Percentiles rank a stretch among this genome's conserved stretches.
phyloP scores from a whole-genome alignment of 345 rosid species.

The Eucalyptus marginata region DNA sequence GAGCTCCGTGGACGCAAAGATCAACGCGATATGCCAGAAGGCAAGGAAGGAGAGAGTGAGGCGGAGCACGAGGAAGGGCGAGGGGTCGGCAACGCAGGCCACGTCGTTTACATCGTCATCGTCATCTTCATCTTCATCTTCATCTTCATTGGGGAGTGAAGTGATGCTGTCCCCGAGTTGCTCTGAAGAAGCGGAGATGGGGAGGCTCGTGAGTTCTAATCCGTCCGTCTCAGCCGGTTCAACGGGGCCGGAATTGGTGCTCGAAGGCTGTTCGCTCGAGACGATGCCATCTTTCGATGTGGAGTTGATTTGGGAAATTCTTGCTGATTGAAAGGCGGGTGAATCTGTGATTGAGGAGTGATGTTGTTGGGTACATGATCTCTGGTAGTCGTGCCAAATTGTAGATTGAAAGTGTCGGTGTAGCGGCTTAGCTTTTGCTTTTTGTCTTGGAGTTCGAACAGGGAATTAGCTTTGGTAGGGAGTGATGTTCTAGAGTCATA shows the following conservation, averaged over 20 bases:
- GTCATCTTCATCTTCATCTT: not conserved
- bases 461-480: not conserved
- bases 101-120: not conserved
- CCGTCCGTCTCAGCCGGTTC: not conserved
- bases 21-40: conserved; percentile 76
- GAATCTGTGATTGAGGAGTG: not conserved
- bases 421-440: not conserved
- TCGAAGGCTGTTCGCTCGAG: conserved; percentile 50
- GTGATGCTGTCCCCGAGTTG: not conserved
- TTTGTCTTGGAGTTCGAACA: not conserved
- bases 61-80: conserved; percentile 3
- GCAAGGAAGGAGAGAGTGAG: conserved; percentile 40
- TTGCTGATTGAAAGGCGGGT: conserved; percentile 30
- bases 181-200: not conserved
- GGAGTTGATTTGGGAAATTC: conserved; percentile 86
- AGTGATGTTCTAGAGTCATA: not conserved
- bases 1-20: conserved; percentile 65
- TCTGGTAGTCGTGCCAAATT: not conserved
- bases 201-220: not conserved
- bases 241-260: not conserved
- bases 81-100: conserved; percentile 3
- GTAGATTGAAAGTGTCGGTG: not conserved
- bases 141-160: not conserved
- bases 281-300: conserved; percentile 88
- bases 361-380: not conserved